phyloP scores from a whole-genome alignment of 768 basidiomycete species.

The Dioszegia hungarica region DNA sequence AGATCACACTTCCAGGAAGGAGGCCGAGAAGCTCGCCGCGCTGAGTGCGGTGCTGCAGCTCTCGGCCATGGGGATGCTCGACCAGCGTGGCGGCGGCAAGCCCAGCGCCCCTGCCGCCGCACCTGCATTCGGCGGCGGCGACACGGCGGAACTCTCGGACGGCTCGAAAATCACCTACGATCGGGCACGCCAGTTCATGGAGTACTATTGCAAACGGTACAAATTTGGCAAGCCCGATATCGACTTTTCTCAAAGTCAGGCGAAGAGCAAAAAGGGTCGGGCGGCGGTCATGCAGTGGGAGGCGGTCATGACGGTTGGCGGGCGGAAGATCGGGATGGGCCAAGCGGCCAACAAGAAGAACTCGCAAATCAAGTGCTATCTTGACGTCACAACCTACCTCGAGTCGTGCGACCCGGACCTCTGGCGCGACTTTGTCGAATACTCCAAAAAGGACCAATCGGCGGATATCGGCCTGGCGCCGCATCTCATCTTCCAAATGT shows the following conservation, averaged over 20 bases:
- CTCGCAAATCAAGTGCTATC: conserved; percentile 67
- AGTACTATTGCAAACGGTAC: conserved; percentile 82
- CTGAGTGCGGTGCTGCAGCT: conserved; percentile 70
- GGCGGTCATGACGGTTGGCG: conserved; percentile 54
- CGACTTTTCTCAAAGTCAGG: conserved; percentile 52
- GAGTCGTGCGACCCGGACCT: conserved; percentile 74
- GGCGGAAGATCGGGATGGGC: conserved; percentile 77
- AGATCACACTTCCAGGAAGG: conserved; percentile 58
- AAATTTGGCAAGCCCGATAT: conserved; percentile 70
- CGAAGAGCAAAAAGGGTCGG: neutral
- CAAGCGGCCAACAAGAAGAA: conserved; percentile 63
- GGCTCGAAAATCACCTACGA: conserved; percentile 63
- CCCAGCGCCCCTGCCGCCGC: neutral
- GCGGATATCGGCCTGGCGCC: conserved; percentile 64
- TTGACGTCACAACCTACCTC: conserved; percentile 83
- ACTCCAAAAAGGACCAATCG: conserved; percentile 57
- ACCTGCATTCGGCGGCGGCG: conserved; percentile 4
- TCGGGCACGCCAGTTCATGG: conserved; percentile 82
- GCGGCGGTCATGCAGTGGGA: conserved; percentile 19
- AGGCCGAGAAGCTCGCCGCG: conserved; percentile 70
- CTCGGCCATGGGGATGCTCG: conserved; percentile 54
- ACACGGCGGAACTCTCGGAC: conserved; percentile 57
- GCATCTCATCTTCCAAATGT: conserved; percentile 63
- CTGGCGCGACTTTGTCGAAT: conserved; percentile 65
- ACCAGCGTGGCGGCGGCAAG: conserved; percentile 11